phyloP scores from a whole-genome alignment of 805 yeast species.

The Cyberlindnera americana region DNA sequence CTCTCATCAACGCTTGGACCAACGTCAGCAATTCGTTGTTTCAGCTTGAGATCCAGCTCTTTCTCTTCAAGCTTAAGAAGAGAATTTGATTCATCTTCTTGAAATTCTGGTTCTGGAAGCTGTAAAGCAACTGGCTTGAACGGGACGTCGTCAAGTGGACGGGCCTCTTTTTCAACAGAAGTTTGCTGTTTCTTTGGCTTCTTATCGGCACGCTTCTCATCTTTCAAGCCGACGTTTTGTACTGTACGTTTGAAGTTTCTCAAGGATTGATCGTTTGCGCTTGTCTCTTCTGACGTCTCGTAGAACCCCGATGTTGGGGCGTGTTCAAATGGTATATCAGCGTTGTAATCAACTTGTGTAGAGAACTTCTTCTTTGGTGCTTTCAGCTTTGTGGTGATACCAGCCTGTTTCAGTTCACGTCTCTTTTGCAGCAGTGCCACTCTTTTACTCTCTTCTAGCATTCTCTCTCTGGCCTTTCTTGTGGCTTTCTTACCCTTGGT shows the following conservation, averaged over 20 bases:
- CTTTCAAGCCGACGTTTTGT: constrained; percentile 40
- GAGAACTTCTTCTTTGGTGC: constrained; percentile 50
- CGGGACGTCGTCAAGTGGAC: constrained; percentile 3
- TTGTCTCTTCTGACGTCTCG: constrained; percentile 60
- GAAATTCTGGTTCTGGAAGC: constrained; percentile 35
- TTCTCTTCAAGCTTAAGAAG: constrained; percentile 17
- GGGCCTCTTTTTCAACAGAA: constrained; percentile 20
- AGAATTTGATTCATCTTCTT: constrained; percentile 12
- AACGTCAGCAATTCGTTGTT: constrained; percentile 8
- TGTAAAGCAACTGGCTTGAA: constrained; percentile 24
- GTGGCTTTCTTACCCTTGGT: constrained; percentile 95
- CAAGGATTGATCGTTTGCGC: constrained; percentile 35
- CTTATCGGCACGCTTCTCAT: constrained; percentile 32
- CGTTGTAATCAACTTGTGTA: constrained; percentile 75
- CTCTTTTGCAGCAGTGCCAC: constrained; percentile 75
- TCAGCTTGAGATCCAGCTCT: constrained; percentile 11
- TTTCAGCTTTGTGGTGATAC: constrained; percentile 50
- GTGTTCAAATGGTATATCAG: constrained; percentile 77
- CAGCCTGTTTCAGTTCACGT: constrained; percentile 78
- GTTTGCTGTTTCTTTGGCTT: constrained; percentile 22
- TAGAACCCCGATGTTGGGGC: constrained; percentile 64
- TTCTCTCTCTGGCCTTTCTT: constrained; percentile 79
- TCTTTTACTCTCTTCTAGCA: constrained; percentile 73
- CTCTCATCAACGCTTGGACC: constrained; percentile 10
- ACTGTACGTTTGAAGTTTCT: constrained; percentile 43